phyloP scores from a whole-genome alignment of 345 rosid species.

The Lagerstroemia speciosa region DNA sequence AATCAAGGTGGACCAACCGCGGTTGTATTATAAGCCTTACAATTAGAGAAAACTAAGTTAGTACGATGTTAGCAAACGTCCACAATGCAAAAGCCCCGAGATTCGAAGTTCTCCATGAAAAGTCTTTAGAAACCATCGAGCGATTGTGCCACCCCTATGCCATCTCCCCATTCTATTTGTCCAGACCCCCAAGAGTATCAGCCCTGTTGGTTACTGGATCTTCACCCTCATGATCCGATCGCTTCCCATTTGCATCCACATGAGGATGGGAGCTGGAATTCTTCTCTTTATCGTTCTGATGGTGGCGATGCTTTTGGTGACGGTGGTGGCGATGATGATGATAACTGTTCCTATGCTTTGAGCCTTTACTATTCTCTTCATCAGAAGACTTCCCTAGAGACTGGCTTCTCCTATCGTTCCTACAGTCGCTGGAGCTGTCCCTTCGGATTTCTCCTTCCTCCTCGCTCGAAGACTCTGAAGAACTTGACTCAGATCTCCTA shows the following conservation, averaged over 20 bases:
- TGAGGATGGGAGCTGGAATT: not conserved
- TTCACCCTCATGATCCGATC: not conserved
- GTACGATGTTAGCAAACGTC: not conserved
- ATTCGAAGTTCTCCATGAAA: not conserved
- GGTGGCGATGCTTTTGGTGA: constrained; percentile 20
- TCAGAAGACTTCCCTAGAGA: not conserved
- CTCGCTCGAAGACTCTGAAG: constrained; percentile 23
- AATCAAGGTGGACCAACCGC: no score
- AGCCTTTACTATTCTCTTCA: constrained; percentile 2
- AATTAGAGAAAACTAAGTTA: not conserved
- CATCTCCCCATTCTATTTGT: not conserved
- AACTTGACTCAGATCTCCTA: constrained; percentile 17
- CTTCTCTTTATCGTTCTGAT: not conserved
- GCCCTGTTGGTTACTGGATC: not conserved
- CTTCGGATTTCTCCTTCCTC: constrained; percentile 24
- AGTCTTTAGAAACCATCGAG: not conserved
- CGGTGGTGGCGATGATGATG: not conserved
- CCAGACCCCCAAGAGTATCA: not conserved
- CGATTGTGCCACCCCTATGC: not conserved
- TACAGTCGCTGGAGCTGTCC: constrained; percentile 5
- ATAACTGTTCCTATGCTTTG: not conserved
- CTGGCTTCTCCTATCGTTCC: not conserved
- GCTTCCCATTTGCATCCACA: not conserved
- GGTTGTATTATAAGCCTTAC: no score
- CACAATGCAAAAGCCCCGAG: not conserved